Percentiles rank a stretch among this genome's conserved stretches.
Conservation (phyloP, 2,329 filamentous ascomycete genomes). For the Cladosporium sp. region DNA sequence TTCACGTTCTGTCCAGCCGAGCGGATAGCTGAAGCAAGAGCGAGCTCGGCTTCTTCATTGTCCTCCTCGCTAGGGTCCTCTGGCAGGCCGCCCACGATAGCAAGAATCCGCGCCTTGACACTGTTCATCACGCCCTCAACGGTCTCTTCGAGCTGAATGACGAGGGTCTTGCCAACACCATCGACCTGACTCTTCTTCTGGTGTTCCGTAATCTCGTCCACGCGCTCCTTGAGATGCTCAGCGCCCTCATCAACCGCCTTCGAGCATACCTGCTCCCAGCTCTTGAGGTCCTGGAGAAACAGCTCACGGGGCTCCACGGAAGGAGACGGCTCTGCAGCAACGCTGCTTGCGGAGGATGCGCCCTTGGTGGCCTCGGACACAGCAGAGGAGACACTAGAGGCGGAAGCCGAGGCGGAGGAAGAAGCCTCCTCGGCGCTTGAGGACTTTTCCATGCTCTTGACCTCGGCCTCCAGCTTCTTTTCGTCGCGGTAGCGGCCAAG, state of each 20-base stretch:
- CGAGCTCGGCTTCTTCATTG: conserved; percentile 46
- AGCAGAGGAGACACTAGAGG: conserved; percentile 24
- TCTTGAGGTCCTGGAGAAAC: conserved; percentile 70
- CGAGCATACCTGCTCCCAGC: conserved; percentile 85
- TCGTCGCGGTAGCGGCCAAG: conserved; percentile 69
- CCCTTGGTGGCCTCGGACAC: conserved; percentile 22
- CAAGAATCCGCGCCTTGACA: conserved; percentile 62
- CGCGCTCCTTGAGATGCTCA: conserved; percentile 58
- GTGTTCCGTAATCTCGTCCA: conserved; percentile 65
- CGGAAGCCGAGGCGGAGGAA: conserved; percentile 19
- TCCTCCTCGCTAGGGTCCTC: conserved; percentile 50
- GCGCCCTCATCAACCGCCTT: conserved; percentile 77
- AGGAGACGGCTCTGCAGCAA: conserved; percentile 41
- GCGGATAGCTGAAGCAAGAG: conserved; percentile 53
- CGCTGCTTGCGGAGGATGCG: conserved; percentile 25
- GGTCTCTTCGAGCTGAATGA: conserved; percentile 62
- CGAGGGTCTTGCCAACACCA: conserved; percentile 58
- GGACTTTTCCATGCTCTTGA: conserved; percentile 47
- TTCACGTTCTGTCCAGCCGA: conserved; percentile 67
- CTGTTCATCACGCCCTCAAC: conserved; percentile 56
- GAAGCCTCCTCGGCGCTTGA: conserved; percentile 24
- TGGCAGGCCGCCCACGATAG: conserved; percentile 49
- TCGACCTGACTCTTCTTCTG: conserved; percentile 63
- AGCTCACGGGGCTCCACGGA: conserved; percentile 45
- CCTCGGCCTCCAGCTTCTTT: conserved; percentile 54